Evolutionary conservation across 495 filamentous ascomycete genomes (phyloP), one percentile per base, ranked within the genome.

Genomic region (Lasiosphaeria hispida): DNA sequence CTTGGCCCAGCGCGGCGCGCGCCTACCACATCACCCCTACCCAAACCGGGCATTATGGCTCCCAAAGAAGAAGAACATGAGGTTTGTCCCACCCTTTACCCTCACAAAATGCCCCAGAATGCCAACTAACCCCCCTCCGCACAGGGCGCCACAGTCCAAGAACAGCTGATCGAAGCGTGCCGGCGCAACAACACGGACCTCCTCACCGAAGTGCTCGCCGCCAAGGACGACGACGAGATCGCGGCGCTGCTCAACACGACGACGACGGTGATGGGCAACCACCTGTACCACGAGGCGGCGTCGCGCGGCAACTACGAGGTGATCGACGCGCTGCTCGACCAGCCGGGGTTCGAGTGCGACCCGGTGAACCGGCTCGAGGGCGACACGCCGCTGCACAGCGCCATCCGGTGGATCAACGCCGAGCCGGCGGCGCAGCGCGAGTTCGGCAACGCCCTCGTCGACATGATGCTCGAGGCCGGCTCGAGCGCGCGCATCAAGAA

Each of bases 261-360:
- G 18, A 87, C 82, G 18, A 91, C 95, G 54, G 84, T 89, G 1
- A 75, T 97, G 68, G 94, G 94, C 17, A 92, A 91, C 70, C 81
- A 91, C 64, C 85, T 90, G 35, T 82, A 97, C 67, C 94, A 99
- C 74, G 82, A 97, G 59, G 94, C 92, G 44, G 93, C 94, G 6
- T 73, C 79, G 41, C 83, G 85, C 61, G 94, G 95, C 53, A 91
- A 90, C 76, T 96, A 95, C 77, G 93, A 97, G 62, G 82, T 90
- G 17, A 89, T 97, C 75, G 94, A 98, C 74, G 60, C 82, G 54
- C 85, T 98, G 48, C 93, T 98, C 57, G 95, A 98, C 78, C 91
- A 96, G 70, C 86, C 92, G 55, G 90, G 84, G 54, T 87, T 98
- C 71, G 94, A 98, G 79, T 96, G 94, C 70, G 94, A 98, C 79